Percentiles rank a stretch among this genome's conserved stretches.
phyloP scores from a whole-genome alignment of 148 eudicot genomes.

The Rheum nobile region DNA sequence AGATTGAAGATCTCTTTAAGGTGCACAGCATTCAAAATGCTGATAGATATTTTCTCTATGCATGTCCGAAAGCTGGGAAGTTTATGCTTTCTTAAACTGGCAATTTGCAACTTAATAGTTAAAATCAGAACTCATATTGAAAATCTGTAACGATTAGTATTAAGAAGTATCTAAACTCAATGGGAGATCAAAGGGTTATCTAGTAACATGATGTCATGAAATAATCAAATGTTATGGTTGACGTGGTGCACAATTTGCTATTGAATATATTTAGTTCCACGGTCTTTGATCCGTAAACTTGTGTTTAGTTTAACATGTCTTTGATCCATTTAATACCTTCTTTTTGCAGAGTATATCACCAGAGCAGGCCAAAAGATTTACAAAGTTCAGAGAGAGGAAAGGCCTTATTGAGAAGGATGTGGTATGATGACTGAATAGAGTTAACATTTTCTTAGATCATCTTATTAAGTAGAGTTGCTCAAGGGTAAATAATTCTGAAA shows the following conservation, averaged over 20 bases:
- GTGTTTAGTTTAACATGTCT: constrained; percentile 1
- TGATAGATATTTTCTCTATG: not conserved
- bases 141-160: not conserved
- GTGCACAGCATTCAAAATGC: not conserved
- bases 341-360: constrained; percentile 69
- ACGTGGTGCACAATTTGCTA: not conserved
- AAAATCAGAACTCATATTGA: not conserved
- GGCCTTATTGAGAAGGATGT: constrained; percentile 98
- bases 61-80: not conserved
- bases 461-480: not conserved
- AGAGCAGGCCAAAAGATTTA: constrained; percentile 82
- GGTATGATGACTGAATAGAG: constrained; percentile 35
- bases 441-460: not conserved
- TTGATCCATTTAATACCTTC: not conserved
- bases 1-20: not conserved
- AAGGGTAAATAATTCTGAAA: not conserved
- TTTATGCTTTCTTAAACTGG: not conserved
- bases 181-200: not conserved
- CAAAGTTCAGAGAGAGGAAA: constrained; percentile 89
- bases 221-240: not conserved
- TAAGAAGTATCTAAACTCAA: not conserved
- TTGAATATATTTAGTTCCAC: not conserved
- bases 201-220: not conserved
- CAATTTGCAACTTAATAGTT: not conserved
- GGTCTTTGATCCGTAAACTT: not conserved